Evolutionary conservation across 23 red algal species (phyloP), one percentile per base, ranked within the genome.

Genomic region (Gracilaria gracilis): DNA sequence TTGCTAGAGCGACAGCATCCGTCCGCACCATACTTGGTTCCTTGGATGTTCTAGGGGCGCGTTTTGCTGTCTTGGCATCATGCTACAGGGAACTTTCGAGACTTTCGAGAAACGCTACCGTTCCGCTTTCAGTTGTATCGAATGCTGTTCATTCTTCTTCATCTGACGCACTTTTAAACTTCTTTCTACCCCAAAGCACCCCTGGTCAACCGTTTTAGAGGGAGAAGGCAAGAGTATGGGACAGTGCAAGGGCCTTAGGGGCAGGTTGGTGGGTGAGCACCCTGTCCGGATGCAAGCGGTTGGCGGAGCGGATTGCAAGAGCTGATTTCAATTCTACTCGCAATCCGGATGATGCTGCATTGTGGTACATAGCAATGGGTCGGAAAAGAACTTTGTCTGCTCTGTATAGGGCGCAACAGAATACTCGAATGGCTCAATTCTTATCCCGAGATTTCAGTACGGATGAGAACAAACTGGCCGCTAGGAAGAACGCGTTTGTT

Each of bases 401-500:
- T 20, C 65, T 95, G 16, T 95, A 95, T 48, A 40, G 84, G 81
- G 36, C 58, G 47, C 82, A 89, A 34, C 75, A 83, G 31, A 83
- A 89, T 13, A 66, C 72, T 37, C 80, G 93, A 12, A 85, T 95
- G 75, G 13, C 88, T 19, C 79, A 81, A 14, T 95, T 95, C 62
- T 70, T 95, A 39, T 64, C 27, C 16, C 93, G 93, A 5, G 64
- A 95, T 47, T 95, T 95, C 48, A 35, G 55, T 16, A 24, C 20
- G 17, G 64, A 49, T 7, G 73, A 83, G 31, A 89, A 95, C 71
- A 79, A 86, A 37, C 29, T 69, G 31, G 93, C 93, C 2, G 90
- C 95, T 13, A 87, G 80, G 3, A 98, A 98, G 48, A 98, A 98
- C 59, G 95, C 95, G 13, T 98, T 90, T 40, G 95, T 94, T 21